Conservation (phyloP, 2,329 filamentous ascomycete genomes). For the Epichloe typhina region DNA sequence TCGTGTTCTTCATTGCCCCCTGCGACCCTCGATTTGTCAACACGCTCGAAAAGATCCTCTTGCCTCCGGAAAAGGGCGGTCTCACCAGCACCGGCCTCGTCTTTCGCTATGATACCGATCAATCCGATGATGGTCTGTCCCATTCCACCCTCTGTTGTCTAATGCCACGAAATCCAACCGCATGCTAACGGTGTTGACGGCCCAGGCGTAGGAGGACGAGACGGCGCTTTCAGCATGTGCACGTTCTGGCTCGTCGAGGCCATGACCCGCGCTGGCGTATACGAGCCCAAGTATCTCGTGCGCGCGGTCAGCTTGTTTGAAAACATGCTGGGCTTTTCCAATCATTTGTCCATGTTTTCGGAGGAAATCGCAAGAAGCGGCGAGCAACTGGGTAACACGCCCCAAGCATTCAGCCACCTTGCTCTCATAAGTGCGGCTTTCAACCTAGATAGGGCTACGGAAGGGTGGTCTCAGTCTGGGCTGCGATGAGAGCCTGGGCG, state of each 20-base stretch:
- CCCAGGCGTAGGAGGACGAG: constrained; percentile 55
- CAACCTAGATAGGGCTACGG: constrained; percentile 47
- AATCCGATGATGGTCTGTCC: constrained; percentile 51
- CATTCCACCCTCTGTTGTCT: too few relatives aligned
- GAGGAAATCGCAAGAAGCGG: constrained; percentile 65
- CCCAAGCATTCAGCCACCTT: constrained; percentile 66
- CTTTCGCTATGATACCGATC: constrained; percentile 58
- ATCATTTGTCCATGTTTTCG: constrained; percentile 66
- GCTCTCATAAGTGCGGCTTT: constrained; percentile 66
- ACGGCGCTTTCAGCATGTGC: constrained; percentile 71
- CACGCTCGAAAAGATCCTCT: constrained; percentile 59
- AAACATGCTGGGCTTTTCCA: constrained; percentile 64
- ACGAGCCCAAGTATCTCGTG: constrained; percentile 50
- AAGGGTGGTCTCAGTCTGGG: constrained; percentile 12
- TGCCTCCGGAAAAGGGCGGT: constrained; percentile 60
- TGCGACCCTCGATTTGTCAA: constrained; percentile 64
- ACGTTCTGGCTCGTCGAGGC: constrained; percentile 76
- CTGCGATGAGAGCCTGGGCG: constrained; percentile 4
- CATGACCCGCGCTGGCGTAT: constrained; percentile 52
- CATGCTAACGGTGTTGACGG: background rate
- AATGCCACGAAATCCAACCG: too few relatives aligned
- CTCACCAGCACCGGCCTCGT: constrained; percentile 64
- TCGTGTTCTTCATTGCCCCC: constrained; percentile 68
- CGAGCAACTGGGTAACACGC: constrained; percentile 68
- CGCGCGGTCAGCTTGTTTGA: constrained; percentile 59